Evolutionary conservation across 768 basidiomycete genomes (phyloP), one percentile per base, ranked within the genome.

Genomic region (Imleria badia): DNA sequence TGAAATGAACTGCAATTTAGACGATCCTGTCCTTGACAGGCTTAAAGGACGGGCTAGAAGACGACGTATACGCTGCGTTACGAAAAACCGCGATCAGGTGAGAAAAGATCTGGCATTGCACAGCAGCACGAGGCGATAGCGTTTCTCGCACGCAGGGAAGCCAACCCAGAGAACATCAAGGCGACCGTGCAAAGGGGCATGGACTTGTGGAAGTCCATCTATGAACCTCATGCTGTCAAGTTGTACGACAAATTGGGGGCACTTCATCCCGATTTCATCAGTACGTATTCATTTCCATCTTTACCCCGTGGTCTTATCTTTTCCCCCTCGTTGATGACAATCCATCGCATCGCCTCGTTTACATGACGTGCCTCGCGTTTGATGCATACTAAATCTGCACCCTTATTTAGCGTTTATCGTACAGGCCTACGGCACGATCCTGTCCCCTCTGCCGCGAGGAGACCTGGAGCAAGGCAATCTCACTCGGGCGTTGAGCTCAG

Each of bases 201-300:
- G 66, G 76, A 72, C 45, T 78, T 96, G 59, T 96, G 94, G 91
- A 78, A 87, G 70, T 82, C 85, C 50, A 93, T 96, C 73, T 96
- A 96, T 72, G 76, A 83, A 70, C 93, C 93, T 69, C 89, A 93
- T 76, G 87, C 85, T 67, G 84, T 84, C 76, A 96, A 95, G 75
- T 83, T 96, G 67, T 82, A 91, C 73, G 76, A 84, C 76, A 96
- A 94, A 76, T 80, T 96, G 59, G 86, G 80, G 68, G 80, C 82
- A 52, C 91, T 92, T 76, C 94, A 96, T 73, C 94, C 94, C 56
- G 94, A 96, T 78, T 91, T 96, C 76, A 92, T 94, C 72, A 78
- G 91, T 93, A 73, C 76, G 90, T 84, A 65, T 56, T 62, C 60
- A 60, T 62, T 66, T 56, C 56, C 52, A 52, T 55, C 64, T 43